These are phyloP conservation scores for Acorus gramineus DNA, from an alignment of 106 monocot species.

Conservation along the genomic window DNA sequence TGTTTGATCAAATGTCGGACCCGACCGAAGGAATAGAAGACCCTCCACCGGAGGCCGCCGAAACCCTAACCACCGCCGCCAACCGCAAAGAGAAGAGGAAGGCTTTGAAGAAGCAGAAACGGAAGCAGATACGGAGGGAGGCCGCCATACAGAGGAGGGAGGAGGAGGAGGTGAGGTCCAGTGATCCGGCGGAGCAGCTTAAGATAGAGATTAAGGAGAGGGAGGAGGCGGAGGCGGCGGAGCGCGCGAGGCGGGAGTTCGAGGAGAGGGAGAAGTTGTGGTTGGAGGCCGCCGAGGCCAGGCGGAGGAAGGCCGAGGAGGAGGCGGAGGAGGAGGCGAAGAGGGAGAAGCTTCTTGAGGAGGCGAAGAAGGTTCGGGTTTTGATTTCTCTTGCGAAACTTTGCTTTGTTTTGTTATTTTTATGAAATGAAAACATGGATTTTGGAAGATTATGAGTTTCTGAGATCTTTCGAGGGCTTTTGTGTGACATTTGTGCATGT, in stretches of 20 bases:
- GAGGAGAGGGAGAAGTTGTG: slow-evolving; percentile 75
- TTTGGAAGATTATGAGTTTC: no score
- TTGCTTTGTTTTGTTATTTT: no score
- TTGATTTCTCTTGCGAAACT: neutral
- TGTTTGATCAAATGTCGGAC: slow-evolving; percentile 16
- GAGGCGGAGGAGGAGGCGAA: slow-evolving; percentile 25
- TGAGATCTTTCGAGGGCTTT: no score
- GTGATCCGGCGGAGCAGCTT: slow-evolving; percentile 64
- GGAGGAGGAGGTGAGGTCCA: slow-evolving; percentile 44
- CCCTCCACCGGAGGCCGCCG: neutral
- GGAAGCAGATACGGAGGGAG: slow-evolving; percentile 57
- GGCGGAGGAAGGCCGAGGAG: slow-evolving; percentile 14
- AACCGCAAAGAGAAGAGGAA: slow-evolving; percentile 74
- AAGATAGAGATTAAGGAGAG: slow-evolving; percentile 30
- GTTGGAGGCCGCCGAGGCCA: slow-evolving; percentile 37
- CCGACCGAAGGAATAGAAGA: neutral
- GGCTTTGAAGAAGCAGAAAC: slow-evolving; percentile 65
- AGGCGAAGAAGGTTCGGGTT: slow-evolving; percentile 18
- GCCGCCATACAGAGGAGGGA: slow-evolving; percentile 45
- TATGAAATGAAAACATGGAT: no score
- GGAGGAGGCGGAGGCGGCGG: slow-evolving; percentile 54
- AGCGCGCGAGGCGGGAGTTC: slow-evolving; percentile 53
- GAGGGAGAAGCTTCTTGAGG: slow-evolving; percentile 20
- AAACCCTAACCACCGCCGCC: slow-evolving; percentile 1
- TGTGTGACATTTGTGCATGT: no score